Evolutionary conservation across 2,329 filamentous ascomycete species (phyloP).

Genomic region (Tolypocladium capitatum): DNA sequence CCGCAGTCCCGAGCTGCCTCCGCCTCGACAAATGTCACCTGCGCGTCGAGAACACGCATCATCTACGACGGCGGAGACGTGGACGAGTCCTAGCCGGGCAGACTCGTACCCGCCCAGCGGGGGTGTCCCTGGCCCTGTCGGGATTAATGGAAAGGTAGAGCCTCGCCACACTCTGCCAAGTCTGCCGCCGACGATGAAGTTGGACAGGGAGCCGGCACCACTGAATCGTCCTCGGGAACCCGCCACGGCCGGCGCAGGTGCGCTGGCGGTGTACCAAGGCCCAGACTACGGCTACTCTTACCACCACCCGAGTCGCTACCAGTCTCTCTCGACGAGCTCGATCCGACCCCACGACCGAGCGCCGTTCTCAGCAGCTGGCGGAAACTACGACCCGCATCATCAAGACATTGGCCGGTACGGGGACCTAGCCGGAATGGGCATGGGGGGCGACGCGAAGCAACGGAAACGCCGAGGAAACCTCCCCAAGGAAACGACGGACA

Average conservation of each 20-base stretch:
- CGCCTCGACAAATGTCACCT: conserved; percentile 23
- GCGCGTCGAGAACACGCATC: conserved; percentile 14
- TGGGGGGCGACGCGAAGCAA: conserved; percentile 33
- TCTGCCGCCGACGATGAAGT: conserved; percentile 22
- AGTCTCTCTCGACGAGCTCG: conserved; percentile 32
- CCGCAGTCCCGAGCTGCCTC: conserved; percentile 19
- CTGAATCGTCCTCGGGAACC: conserved; percentile 16
- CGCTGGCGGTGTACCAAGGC: conserved; percentile 18
- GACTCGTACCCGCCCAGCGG: not conserved
- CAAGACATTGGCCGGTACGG: conserved; percentile 29
- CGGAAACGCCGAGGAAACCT: conserved; percentile 67
- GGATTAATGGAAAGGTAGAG: conserved; percentile 22
- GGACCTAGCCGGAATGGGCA: conserved; percentile 22
- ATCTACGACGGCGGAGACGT: conserved; percentile 16
- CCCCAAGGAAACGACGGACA: conserved; percentile 79
- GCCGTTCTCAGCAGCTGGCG: conserved; percentile 27
- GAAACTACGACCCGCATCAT: conserved; percentile 24
- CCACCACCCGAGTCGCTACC: conserved; percentile 29
- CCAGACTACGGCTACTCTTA: conserved; percentile 24
- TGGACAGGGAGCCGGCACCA: conserved; percentile 21
- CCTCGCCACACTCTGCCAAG: conserved; percentile 25
- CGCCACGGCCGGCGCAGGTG: conserved; percentile 7
- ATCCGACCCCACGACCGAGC: conserved; percentile 28
- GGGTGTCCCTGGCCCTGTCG: conserved; percentile 13
- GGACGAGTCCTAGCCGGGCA: conserved; percentile 14